Percentiles rank a stretch among this genome's conserved stretches.
Evolutionary conservation across 108 stramenopile species (phyloP).

Genomic region (Conticribra weissflogii): DNA sequence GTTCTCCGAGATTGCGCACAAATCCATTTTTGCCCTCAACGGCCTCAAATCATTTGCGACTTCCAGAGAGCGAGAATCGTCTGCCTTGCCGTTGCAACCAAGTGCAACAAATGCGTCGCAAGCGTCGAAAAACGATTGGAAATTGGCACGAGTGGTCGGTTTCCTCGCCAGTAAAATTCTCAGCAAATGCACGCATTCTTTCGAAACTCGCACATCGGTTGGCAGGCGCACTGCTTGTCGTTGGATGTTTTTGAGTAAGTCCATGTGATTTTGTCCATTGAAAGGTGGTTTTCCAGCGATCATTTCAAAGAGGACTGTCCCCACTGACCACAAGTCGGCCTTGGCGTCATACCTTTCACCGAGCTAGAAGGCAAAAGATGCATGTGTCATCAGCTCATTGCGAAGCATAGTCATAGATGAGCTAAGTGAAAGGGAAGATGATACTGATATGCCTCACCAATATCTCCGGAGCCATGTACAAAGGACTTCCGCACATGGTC

Average conservation of each 20-base stretch:
- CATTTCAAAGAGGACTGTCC: conserved; percentile 98
- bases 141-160: conserved; percentile 76
- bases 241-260: conserved; percentile 87
- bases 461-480: conserved; percentile 99
- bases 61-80: conserved; percentile 3
- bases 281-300: conserved; percentile 87
- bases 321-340: conserved; percentile 98
- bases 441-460: conserved; percentile 54
- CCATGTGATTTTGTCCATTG: conserved; percentile 91
- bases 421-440: no score
- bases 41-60: conserved; percentile 20
- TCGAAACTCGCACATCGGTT: conserved; percentile 76
- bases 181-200: conserved; percentile 80
- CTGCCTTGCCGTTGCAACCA: conserved; percentile 69
- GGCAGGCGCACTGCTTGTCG: conserved; percentile 84
- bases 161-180: conserved; percentile 80
- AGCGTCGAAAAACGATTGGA: conserved; percentile 81
- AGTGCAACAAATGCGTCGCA: conserved; percentile 78
- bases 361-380: conserved; percentile 33
- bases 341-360: conserved; percentile 89
- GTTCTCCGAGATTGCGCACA: conserved; percentile 84
- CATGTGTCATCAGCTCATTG: neutral
- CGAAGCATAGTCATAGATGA: neutral
- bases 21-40: conserved; percentile 45
- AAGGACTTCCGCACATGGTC: conserved; percentile 95